These are phyloP conservation scores for Hordeum marinum DNA, from an alignment of 176 grass and related monocot species.

Conservation along the genomic window DNA sequence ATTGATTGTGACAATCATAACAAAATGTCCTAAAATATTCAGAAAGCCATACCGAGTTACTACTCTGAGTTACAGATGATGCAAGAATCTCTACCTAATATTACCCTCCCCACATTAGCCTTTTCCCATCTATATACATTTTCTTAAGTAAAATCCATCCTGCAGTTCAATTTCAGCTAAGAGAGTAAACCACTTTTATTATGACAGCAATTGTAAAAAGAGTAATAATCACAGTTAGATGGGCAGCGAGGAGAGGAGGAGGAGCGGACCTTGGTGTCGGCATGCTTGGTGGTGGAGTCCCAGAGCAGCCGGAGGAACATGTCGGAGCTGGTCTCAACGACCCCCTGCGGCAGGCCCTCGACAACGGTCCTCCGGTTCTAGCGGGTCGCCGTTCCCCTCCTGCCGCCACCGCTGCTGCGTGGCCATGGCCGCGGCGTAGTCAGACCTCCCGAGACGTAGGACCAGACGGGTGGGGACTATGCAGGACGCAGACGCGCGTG, in stretches of 20 bases:
- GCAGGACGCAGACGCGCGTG: too few species aligned
- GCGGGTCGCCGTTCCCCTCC: background rate
- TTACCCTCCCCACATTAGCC: too few species aligned
- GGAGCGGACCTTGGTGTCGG: background rate
- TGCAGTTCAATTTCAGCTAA: too few species aligned
- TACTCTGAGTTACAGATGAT: too few species aligned
- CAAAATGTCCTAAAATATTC: too few species aligned
- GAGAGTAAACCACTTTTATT: background rate
- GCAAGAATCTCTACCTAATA: too few species aligned
- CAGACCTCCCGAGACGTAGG: slow-evolving; percentile 27
- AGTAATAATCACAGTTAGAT: background rate
- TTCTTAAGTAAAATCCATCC: too few species aligned
- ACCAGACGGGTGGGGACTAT: too few species aligned
- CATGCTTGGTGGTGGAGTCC: slow-evolving; percentile 17
- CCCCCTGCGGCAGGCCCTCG: slow-evolving; percentile 68
- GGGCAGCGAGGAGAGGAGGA: too few species aligned
- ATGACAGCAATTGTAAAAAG: background rate
- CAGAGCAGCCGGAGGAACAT: slow-evolving; percentile 75
- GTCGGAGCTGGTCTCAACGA: slow-evolving; percentile 68
- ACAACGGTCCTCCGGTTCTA: slow-evolving; percentile 35
- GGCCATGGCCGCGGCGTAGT: background rate
- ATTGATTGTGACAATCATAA: too few species aligned
- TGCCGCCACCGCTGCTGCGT: background rate
- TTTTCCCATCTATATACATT: too few species aligned
- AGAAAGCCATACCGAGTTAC: too few species aligned